These are phyloP conservation scores for Testicularia cyperi DNA, from an alignment of 1,284 basidiomycete genomes.

Conservation along the genomic window DNA sequence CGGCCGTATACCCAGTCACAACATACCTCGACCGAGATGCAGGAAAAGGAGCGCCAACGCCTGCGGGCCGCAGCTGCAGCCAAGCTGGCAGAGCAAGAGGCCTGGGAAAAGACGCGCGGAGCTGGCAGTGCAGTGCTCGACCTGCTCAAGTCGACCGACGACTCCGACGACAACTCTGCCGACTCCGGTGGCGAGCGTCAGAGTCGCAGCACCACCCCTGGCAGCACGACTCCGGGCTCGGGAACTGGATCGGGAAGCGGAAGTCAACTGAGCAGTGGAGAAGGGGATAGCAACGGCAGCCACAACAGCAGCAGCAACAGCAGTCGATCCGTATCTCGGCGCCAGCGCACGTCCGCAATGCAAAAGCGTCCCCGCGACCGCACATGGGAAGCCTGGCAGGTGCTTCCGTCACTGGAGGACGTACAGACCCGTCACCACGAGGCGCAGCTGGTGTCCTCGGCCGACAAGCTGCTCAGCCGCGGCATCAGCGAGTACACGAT, in stretches of 20 bases:
- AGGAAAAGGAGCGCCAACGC: conserved; percentile 27
- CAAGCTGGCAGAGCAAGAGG: conserved; percentile 44
- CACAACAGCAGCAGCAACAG: conserved; percentile 4
- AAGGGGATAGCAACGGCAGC: background rate
- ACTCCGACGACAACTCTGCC: conserved; percentile 16
- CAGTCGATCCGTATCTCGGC: background rate
- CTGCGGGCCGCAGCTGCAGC: conserved; percentile 38
- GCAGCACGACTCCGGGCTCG: conserved; percentile 26
- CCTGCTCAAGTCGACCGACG: conserved; percentile 31
- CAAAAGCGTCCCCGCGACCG: background rate
- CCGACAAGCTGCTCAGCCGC: conserved; percentile 53
- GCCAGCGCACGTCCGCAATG: background rate
- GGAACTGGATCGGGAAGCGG: conserved; percentile 6
- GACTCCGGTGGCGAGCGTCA: conserved; percentile 5
- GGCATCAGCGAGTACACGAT: conserved; percentile 59
- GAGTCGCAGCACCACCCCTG: conserved; percentile 17
- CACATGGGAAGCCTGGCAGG: conserved; percentile 16
- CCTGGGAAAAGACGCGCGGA: conserved; percentile 54
- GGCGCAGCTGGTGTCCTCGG: conserved; percentile 39
- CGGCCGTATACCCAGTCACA: conserved; percentile 1
- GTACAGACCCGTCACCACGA: conserved; percentile 17
- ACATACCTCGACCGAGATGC: conserved; percentile 9
- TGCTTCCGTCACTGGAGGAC: conserved; percentile 27
- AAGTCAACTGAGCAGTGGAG: conserved; percentile 2
- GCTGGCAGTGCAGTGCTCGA: conserved; percentile 53